Conservation (phyloP, 768 basidiomycete genomes). For the Mycena vulgaris region DNA sequence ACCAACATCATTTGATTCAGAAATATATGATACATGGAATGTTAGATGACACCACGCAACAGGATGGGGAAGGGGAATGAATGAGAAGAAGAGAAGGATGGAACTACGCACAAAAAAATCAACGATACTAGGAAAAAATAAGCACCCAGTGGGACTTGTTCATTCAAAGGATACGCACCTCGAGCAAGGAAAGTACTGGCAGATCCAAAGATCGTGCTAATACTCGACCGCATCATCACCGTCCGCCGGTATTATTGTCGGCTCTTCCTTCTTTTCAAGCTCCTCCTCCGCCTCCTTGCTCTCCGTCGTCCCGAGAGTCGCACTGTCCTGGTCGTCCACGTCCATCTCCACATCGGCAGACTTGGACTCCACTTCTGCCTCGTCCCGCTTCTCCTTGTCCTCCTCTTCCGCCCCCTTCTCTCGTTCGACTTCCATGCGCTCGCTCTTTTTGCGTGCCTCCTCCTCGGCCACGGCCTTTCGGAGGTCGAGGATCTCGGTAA, state of each 20-base stretch:
- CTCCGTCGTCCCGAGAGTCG: slow-evolving; percentile 47
- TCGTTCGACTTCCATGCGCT: slow-evolving; percentile 38
- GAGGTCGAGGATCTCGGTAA: slow-evolving; percentile 74
- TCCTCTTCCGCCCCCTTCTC: slow-evolving; percentile 56
- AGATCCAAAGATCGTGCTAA: slow-evolving; percentile 50
- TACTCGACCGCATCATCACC: slow-evolving; percentile 90
- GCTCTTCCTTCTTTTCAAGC: slow-evolving; percentile 68
- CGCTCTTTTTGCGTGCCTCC: slow-evolving; percentile 65
- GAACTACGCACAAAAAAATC: slow-evolving; percentile 39
- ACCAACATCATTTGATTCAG: slow-evolving; percentile 29
- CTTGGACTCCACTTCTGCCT: slow-evolving; percentile 8
- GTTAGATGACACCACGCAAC: slow-evolving; percentile 23
- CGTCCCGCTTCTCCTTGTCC: slow-evolving; percentile 60
- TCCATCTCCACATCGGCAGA: slow-evolving; percentile 59
- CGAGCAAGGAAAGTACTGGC: slow-evolving; percentile 34
- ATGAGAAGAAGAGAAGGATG: slow-evolving; percentile 25
- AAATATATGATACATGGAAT: slow-evolving; percentile 29
- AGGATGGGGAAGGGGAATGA: background rate
- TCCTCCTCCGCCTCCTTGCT: slow-evolving; percentile 56
- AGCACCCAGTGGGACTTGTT: background rate
- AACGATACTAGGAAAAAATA: slow-evolving; percentile 20
- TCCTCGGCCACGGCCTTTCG: slow-evolving; percentile 78
- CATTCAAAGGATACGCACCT: slow-evolving; percentile 11
- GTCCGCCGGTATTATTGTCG: slow-evolving; percentile 71
- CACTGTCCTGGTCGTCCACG: slow-evolving; percentile 48